These are phyloP conservation scores for Mycotypha africana DNA, from an alignment of 371 early-diverging fungal species.

Conservation along the genomic window DNA sequence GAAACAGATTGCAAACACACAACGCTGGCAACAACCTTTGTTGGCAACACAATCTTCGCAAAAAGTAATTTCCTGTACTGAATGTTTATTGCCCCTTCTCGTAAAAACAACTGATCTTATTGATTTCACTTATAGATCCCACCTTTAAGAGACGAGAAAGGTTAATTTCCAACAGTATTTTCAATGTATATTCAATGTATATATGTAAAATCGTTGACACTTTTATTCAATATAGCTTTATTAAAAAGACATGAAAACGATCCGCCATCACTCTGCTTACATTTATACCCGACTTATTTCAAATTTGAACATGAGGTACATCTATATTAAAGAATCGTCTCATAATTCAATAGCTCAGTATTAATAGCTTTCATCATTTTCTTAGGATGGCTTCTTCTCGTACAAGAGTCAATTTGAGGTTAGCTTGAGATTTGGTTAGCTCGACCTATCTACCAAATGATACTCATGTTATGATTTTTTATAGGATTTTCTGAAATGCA, in stretches of 20 bases:
- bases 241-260: conserved; percentile 35
- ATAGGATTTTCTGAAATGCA: conserved; percentile 51
- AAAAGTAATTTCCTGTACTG: conserved; percentile 6
- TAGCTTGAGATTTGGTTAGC: not conserved
- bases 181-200: not conserved
- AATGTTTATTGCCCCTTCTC: too few species aligned
- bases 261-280: conserved; percentile 50
- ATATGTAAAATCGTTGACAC: too few species aligned
- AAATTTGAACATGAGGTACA: conserved; percentile 63
- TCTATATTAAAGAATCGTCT: too few species aligned
- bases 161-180: not conserved
- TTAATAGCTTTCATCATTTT: too few species aligned
- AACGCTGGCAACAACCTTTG: conserved; percentile 10
- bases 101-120: too few species aligned
- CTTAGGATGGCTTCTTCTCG: conserved; percentile 56
- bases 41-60: conserved; percentile 2
- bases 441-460: not conserved
- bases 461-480: not conserved
- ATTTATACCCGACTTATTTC: conserved; percentile 58
- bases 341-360: too few species aligned
- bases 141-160: conserved; percentile 14
- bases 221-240: conserved; percentile 24
- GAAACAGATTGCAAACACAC: not conserved
- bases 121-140: too few species aligned
- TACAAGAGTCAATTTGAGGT: conserved; percentile 63